Conservation (phyloP, 208 protist genomes). For the Cochliopodium minus region DNA sequence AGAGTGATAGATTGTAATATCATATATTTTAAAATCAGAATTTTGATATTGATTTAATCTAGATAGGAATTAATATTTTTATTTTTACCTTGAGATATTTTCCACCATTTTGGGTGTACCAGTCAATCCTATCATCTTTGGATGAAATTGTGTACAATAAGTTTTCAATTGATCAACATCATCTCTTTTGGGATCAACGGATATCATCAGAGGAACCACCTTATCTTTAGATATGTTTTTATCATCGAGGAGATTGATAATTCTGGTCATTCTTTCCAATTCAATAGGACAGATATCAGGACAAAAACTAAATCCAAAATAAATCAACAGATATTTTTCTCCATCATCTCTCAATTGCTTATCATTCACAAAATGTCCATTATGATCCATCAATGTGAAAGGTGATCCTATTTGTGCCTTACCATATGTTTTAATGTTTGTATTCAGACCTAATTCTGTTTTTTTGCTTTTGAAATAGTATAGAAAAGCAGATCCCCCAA, state of each 20-base stretch:
- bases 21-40: no score
- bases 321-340: constrained; percentile 74
- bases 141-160: constrained; percentile 70
- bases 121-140: constrained; percentile 60
- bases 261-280: constrained; percentile 69
- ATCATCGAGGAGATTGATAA: constrained; percentile 43
- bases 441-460: no score
- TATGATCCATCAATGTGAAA: no score
- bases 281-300: constrained; percentile 83
- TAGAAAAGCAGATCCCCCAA: no score
- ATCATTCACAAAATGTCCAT: no score
- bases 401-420: no score
- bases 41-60: constrained; percentile 1
- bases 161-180: constrained; percentile 38
- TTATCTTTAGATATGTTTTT: constrained; percentile 49
- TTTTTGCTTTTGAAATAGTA: no score
- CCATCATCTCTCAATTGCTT: no score
- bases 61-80: no score
- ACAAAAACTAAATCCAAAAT: constrained; percentile 89
- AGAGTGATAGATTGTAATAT: no score
- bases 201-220: constrained; percentile 72
- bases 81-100: constrained; percentile 34
- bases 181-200: constrained; percentile 71
- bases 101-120: constrained; percentile 58
- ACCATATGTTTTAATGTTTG: no score